phyloP scores from a whole-genome alignment of 805 yeast genomes.

The Yamadazyma sp. region DNA sequence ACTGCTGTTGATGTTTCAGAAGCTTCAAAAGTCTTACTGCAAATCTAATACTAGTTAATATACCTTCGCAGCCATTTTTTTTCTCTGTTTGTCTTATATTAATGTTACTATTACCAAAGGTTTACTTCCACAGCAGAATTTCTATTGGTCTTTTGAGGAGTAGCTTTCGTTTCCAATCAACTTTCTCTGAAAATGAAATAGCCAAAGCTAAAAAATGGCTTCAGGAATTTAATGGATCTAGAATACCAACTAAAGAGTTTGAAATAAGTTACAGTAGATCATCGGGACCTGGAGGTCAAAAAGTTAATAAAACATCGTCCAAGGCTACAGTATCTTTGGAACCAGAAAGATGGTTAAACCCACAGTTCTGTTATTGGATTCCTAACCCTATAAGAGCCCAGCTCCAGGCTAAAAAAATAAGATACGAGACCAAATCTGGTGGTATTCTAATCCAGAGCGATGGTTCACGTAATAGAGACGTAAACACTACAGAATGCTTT shows the following conservation, averaged over 20 bases:
- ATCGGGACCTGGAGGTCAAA: slow-evolving; percentile 87
- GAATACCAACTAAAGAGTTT: slow-evolving; percentile 47
- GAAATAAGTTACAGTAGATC: slow-evolving; percentile 51
- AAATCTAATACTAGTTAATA: slow-evolving; percentile 15
- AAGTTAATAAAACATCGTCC: slow-evolving; percentile 70
- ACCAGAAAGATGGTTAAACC: slow-evolving; percentile 41
- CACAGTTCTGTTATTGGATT: slow-evolving; percentile 49
- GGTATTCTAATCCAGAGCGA: slow-evolving; percentile 62
- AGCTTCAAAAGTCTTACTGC: slow-evolving; percentile 42
- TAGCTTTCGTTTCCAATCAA: too few species aligned
- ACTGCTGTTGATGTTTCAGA: slow-evolving; percentile 59
- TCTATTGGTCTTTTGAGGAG: too few species aligned
- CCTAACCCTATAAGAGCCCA: slow-evolving; percentile 51
- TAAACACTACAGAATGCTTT: slow-evolving; percentile 57
- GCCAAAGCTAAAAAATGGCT: slow-evolving; percentile 44
- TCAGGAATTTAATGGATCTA: slow-evolving; percentile 17
- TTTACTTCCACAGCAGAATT: too few species aligned
- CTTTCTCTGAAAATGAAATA: slow-evolving; percentile 26
- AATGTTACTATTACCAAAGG: too few species aligned
- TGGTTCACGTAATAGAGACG: slow-evolving; percentile 52
- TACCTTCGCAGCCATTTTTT: too few species aligned
- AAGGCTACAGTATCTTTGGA: slow-evolving; percentile 60
- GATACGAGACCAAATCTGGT: slow-evolving; percentile 55
- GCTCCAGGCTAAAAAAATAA: slow-evolving; percentile 33
- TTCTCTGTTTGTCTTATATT: too few species aligned